Conservation (phyloP, 106 monocot species). For the Allium fistulosum region DNA sequence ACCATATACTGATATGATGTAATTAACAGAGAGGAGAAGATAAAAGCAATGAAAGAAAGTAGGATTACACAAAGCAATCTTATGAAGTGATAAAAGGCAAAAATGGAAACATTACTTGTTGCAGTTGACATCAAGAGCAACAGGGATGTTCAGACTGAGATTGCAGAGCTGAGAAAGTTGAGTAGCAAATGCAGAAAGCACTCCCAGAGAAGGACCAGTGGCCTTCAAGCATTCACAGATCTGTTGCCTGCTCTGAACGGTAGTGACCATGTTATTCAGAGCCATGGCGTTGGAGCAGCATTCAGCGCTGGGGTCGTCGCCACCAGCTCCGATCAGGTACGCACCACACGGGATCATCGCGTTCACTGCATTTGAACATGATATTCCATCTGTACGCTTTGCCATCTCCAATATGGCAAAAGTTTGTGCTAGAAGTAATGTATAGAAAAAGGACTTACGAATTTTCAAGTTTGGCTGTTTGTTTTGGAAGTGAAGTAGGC, state of each 20-base stretch:
- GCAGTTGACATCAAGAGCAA: slow-evolving; percentile 23
- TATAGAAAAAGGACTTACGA: too few relatives aligned
- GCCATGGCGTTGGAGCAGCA: slow-evolving; percentile 50
- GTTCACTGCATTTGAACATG: slow-evolving; percentile 60
- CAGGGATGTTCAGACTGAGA: slow-evolving; percentile 14
- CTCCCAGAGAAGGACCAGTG: slow-evolving; percentile 58
- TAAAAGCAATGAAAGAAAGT: too few relatives aligned
- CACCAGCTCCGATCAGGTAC: slow-evolving; percentile 39
- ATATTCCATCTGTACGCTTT: neutral
- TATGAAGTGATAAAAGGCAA: too few relatives aligned
- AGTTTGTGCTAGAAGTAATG: too few relatives aligned
- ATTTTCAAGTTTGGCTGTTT: too few relatives aligned
- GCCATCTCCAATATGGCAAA: too few relatives aligned
- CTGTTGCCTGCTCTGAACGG: slow-evolving; percentile 13
- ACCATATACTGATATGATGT: too few relatives aligned
- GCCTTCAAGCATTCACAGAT: slow-evolving; percentile 49
- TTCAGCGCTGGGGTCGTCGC: slow-evolving; percentile 14
- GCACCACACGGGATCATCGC: slow-evolving; percentile 54
- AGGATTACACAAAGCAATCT: too few relatives aligned
- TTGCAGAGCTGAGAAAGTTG: slow-evolving; percentile 38
- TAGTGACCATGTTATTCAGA: slow-evolving; percentile 27
- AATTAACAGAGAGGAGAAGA: too few relatives aligned
- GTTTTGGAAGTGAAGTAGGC: too few relatives aligned
- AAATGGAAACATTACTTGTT: slow-evolving; percentile 9
- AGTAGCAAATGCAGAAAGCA: slow-evolving; percentile 24